phyloP scores from a whole-genome alignment of 148 eudicot species.

The Euryodendron excelsum region DNA sequence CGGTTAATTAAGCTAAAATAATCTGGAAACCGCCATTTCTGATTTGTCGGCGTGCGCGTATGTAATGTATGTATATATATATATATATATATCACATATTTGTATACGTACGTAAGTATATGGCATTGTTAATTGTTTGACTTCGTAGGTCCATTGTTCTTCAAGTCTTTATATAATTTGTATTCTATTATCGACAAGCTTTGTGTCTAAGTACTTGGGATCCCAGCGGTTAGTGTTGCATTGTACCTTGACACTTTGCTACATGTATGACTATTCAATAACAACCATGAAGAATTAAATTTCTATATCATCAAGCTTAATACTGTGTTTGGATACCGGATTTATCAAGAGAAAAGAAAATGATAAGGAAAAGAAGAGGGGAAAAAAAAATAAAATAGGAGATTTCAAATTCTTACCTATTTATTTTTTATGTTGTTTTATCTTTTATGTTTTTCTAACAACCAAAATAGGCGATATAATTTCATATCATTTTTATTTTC shows the following conservation, averaged over 20 bases:
- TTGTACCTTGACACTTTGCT: not conserved
- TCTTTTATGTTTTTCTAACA: too few relatives aligned
- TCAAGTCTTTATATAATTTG: not conserved
- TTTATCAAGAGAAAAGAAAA: too few relatives aligned
- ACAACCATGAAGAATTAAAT: not conserved
- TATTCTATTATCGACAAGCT: not conserved
- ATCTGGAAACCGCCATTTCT: conserved; percentile 32
- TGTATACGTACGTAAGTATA: not conserved
- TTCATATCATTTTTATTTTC: too few relatives aligned
- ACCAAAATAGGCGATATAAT: too few relatives aligned
- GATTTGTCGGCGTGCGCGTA: conserved; percentile 18
- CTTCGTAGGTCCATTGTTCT: conserved; percentile 9
- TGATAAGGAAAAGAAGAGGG: too few relatives aligned
- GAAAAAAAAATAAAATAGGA: too few relatives aligned
- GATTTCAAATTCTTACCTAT: too few relatives aligned
- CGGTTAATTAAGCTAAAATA: conserved; percentile 30
- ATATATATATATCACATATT: not conserved
- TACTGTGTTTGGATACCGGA: too few relatives aligned
- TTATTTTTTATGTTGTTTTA: too few relatives aligned
- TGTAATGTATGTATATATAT: too few relatives aligned
- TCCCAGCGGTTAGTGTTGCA: not conserved
- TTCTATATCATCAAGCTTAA: not conserved
- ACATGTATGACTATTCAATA: conserved; percentile 14
- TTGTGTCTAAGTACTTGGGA: conserved; percentile 14
- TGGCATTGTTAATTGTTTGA: conserved; percentile 2